Base-by-base conservation (phyloP, 768 basidiomycete species). In the Lactarius vividus region DNA sequence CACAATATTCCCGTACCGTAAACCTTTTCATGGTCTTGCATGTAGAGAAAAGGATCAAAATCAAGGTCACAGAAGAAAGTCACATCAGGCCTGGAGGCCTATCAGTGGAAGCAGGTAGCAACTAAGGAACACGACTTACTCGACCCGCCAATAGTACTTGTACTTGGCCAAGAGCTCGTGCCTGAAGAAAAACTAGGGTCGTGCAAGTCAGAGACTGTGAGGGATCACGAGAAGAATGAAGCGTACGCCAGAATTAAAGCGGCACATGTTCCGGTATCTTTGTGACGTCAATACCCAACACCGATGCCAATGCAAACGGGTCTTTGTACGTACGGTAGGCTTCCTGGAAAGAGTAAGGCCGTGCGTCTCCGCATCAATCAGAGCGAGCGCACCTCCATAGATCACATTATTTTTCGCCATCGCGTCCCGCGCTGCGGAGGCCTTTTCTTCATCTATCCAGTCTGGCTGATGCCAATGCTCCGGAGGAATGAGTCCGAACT, bases 241-340 rank as follows among this genome's bases (percentile, higher is more conserved):
- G 78, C 87, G 69, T 76, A 93, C 92, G 37, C 92, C 94, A 56
- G 92, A 94, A 77, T 96, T 94, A 77, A 88, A 98, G 13, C 96
- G 86, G 76, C 96, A 97, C 96, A 97, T 96, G 71, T 96, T 94
- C 46, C 95, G 86, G 73, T 97, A 96, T 23, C 85, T 88, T 70
- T 37, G 59, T 57, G 28, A 60, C 20, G 59, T 42, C 1, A 49
- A 52, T 29, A 46, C 62, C 16, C 57, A 31, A 35, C 66, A 54
- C 54, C 7, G 39, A 56, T 11, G 28, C 40, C 20, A 57, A 46
- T 29, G 23, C n/a, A 23, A 57, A 57, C 44, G n/a, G 2, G 11
- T 3, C 28, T 39, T 9, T 18, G 29, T 39, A 84, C 88, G 68
- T 76, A 90, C 88, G 89, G 79, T 28, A 91, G 83, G 72, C 89